Base-by-base conservation (phyloP, 2,329 filamentous ascomycete species). In the Talaromyces albobiverticillius region DNA sequence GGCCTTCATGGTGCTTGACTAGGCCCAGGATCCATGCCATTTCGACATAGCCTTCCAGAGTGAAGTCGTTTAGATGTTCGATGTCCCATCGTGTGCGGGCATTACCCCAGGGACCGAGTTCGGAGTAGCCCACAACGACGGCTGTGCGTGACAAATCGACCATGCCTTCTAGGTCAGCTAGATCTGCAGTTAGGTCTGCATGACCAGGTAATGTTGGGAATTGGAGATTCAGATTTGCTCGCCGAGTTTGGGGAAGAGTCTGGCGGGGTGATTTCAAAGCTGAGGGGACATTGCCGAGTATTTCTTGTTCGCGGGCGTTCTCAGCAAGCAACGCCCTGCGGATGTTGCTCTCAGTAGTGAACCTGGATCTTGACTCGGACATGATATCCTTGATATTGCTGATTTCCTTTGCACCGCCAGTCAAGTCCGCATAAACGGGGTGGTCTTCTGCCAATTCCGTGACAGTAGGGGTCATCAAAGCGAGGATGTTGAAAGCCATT, bases 11-110 rank as follows among this genome's bases (percentile, higher is more conserved):
- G 74, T 99, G 95, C 81, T 93, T 96, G 79, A 99, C 97, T 55
- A 97, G 84, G 68, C 94, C 94, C 92, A 97, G 97, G 72, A 99
- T 90, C 94, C 94, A 99, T 29, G 94, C 92, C 93, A 99, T 99
- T 76, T 99, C 94, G 57, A 99, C 87, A 66, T 93, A 97, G 26
- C 94, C 94, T 74, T 99, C 94, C 9, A 99, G 84, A 11, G 93
- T 97, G 78, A 99, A 99, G 67, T 96, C 84, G 68, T 94, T 94
- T 62, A 91, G 86, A 1, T 93, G 91, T 73, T 99, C 94, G 92
- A 99, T 97, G 79, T 99, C 93, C 94, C 94, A 99, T 59, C 94
- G 86, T 42, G 94, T 99, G 65, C 94, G 86, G 2, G 94, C 92
- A 79, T 97, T 99, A 79, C 94, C 94, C 94, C 94, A 99, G 9